Base-by-base conservation (phyloP, 2,329 filamentous ascomycete species). In the Fusarium lateritium region DNA sequence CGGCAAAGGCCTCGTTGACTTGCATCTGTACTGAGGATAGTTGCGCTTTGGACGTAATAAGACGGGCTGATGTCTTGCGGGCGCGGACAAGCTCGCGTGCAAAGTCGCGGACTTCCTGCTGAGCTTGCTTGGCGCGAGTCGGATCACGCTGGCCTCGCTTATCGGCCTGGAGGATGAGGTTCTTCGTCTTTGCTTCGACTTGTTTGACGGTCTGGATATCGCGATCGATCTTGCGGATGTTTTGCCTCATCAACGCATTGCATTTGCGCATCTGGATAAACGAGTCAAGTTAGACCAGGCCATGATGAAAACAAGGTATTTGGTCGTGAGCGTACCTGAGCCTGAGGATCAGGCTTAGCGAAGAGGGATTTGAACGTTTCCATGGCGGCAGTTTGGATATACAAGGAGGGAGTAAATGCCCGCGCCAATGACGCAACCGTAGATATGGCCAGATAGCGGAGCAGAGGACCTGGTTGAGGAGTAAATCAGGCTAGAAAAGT, bases 1-100 rank as follows among this genome's bases (percentile, higher is more conserved):
- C 91, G 3, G 94, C 93, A 80, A 98, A 98, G 2, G 96, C 94
- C 83, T 98, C 95, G 76, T 94, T 94, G 76, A 99, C 95, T 82
- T 98, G 96, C 94, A 98, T 97, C 80, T 95, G 91, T 43, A 99
- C 95, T 71, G 92, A 95, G 77, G 91, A 90, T 47, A 99, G 88
- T 82, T 98, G 96, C 3, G 96, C 96, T 78, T 97, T 97, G 74
- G 91, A 92, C 0, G 95, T 98, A 19, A 91, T 86, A 39, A 98
- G 86, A 6, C 96, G 89, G 31, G 86, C 82, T 19, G 86, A 87
- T 67, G 94, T 90, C 78, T 91, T 93, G 69, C 96, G 92, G 62
- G 93, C 88, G 53, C 92, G 90, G 67, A 98, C 89, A 50, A 98
- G 87, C 80, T 98, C 95, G 71, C 90, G 88, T 24, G 96, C 96